Percentiles rank a stretch among this genome's conserved stretches.
phyloP scores from a whole-genome alignment of 2,329 filamentous ascomycete species.

The Pseudogymnoascus sp. region DNA sequence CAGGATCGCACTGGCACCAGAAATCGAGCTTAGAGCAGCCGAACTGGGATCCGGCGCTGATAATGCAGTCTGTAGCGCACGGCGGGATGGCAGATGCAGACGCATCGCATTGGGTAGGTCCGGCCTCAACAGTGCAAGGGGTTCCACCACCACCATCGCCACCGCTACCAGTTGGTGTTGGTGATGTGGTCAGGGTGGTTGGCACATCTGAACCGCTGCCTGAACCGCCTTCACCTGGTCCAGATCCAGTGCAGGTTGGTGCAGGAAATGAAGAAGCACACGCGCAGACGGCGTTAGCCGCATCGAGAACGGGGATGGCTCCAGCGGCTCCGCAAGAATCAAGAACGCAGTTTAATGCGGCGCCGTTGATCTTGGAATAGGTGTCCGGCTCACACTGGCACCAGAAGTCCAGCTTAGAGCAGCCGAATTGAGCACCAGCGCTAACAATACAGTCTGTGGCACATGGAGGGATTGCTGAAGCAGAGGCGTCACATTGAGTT shows the following conservation, averaged over 20 bases:
- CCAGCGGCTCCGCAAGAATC: background rate
- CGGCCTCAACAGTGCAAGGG: background rate
- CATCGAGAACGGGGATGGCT: background rate
- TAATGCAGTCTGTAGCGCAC: background rate
- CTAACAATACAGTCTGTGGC: background rate
- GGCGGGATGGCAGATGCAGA: background rate
- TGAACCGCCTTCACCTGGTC: background rate
- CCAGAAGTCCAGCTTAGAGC: background rate
- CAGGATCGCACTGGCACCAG: conserved; percentile 2
- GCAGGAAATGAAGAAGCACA: background rate
- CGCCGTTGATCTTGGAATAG: background rate
- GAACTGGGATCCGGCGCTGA: background rate
- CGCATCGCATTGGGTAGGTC: background rate
- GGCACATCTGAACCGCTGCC: background rate
- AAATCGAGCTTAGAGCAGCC: background rate
- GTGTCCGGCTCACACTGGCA: background rate
- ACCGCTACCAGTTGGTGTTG: background rate
- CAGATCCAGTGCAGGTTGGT: background rate
- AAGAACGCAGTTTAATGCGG: background rate
- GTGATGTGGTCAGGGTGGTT: background rate
- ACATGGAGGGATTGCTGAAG: background rate
- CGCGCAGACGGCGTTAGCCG: background rate
- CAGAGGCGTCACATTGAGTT: background rate
- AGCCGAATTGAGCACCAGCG: background rate
- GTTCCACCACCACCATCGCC: background rate